Evolutionary conservation across 2,329 filamentous ascomycete genomes (phyloP).

Genomic region (Stagonosporopsis vannaccii): DNA sequence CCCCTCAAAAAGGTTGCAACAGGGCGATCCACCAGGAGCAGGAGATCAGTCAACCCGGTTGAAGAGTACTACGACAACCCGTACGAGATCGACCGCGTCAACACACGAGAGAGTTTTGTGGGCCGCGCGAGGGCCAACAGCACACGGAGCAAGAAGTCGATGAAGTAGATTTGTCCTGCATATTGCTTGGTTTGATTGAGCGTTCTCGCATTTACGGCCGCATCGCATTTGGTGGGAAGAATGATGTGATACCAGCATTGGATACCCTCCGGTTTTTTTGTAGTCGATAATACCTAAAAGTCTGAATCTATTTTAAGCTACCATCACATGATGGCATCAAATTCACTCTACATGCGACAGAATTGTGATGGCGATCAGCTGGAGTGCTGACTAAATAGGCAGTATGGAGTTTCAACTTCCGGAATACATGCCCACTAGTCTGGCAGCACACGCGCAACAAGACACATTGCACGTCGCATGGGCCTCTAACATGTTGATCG

Average conservation of each 20-base stretch:
- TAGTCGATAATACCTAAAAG: slow-evolving; percentile 17
- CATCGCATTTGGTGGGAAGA: slow-evolving; percentile 17
- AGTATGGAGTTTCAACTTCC: slow-evolving; percentile 8
- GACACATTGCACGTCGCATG: slow-evolving; percentile 18
- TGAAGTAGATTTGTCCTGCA: slow-evolving; percentile 8
- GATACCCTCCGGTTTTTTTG: slow-evolving; percentile 30
- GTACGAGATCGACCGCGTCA: slow-evolving; percentile 58
- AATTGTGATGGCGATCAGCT: not conserved
- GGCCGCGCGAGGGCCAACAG: slow-evolving; percentile 32
- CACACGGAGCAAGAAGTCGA: slow-evolving; percentile 18
- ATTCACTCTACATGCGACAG: not conserved
- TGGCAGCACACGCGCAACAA: slow-evolving; percentile 15
- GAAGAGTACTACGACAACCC: slow-evolving; percentile 54
- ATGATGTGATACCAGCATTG: slow-evolving; percentile 23
- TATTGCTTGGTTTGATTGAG: slow-evolving; percentile 16
- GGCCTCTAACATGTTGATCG: slow-evolving; percentile 10
- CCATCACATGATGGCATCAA: not conserved
- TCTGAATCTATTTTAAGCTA: not conserved
- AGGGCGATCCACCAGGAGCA: slow-evolving; percentile 37
- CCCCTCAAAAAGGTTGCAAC: slow-evolving; percentile 41
- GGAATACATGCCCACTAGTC: slow-evolving; percentile 5
- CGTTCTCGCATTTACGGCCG: slow-evolving; percentile 18
- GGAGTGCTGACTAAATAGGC: slow-evolving; percentile 1
- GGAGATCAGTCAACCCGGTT: slow-evolving; percentile 31
- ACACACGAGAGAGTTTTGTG: slow-evolving; percentile 57